These are phyloP conservation scores for Ganoderma boninense DNA, from an alignment of 1,284 basidiomycete genomes.

Conservation along the genomic window DNA sequence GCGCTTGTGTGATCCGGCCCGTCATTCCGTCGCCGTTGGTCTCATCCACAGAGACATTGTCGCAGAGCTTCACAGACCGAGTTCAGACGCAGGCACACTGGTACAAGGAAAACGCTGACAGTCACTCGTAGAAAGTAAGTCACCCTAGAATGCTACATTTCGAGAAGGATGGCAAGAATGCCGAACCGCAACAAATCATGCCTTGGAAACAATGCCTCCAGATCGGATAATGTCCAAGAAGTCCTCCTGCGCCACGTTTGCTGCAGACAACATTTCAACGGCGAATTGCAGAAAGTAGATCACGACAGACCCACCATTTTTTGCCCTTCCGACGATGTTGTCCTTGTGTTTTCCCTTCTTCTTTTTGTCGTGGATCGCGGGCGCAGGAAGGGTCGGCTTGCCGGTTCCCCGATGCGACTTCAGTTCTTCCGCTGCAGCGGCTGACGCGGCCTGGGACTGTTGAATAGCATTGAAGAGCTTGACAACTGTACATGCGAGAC, in stretches of 20 bases:
- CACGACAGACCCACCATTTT: constrained; percentile 56
- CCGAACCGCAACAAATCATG: constrained; percentile 23
- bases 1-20: background rate
- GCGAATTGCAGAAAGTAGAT: background rate
- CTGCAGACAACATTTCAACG: constrained; percentile 42
- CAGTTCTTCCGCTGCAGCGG: constrained; percentile 59
- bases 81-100: background rate
- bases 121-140: background rate
- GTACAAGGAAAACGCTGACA: background rate
- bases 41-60: no score
- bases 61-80: no score
- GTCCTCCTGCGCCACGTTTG: constrained; percentile 67
- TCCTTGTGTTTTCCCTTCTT: constrained; percentile 65
- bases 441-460: constrained; percentile 70
- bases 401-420: constrained; percentile 73
- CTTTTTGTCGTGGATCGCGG: constrained; percentile 57
- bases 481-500: constrained; percentile 59
- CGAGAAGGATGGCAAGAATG: no score
- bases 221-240: constrained; percentile 84
- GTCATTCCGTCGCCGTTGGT: background rate
- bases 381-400: constrained; percentile 75
- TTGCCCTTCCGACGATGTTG: constrained; percentile 58
- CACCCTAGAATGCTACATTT: background rate
- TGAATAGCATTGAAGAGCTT: constrained; percentile 86
- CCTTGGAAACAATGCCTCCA: constrained; percentile 59